Percentiles rank a stretch among this genome's conserved stretches.
Evolutionary conservation across 2,329 filamentous ascomycete genomes (phyloP).

Genomic region (Sodiomyces alkalinus): DNA sequence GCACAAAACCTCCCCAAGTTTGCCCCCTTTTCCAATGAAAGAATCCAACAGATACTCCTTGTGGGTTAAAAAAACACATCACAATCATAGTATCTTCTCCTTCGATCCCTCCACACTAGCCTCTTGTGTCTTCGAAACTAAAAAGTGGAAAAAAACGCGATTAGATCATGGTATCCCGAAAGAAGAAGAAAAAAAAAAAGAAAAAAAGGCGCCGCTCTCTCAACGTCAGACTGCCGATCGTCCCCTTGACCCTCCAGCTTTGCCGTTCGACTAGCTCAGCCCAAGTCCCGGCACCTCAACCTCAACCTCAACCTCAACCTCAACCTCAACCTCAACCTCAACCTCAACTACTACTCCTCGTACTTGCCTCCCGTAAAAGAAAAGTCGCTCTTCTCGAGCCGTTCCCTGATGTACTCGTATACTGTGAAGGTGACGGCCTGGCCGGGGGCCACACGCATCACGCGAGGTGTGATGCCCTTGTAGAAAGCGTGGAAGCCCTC

Average conservation of each 20-base stretch:
- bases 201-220: too few species aligned
- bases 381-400: conserved; percentile 50
- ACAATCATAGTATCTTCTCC: conserved; percentile 1
- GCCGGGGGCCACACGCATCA: conserved; percentile 94
- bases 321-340: background rate
- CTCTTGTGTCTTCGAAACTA: background rate
- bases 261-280: too few species aligned
- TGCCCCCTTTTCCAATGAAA: too few species aligned
- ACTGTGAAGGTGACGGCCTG: conserved; percentile 70
- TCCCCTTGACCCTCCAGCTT: too few species aligned
- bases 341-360: conserved; percentile 43
- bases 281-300: too few species aligned
- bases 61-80: too few species aligned
- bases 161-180: conserved; percentile 1
- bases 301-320: too few species aligned
- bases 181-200: too few species aligned
- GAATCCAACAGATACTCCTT: too few species aligned
- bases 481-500: conserved; percentile 93
- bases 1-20: background rate
- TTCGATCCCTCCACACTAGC: background rate
- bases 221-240: too few species aligned
- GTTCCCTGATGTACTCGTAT: conserved; percentile 62
- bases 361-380: conserved; percentile 46
- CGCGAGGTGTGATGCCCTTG: conserved; percentile 94
- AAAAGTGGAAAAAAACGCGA: background rate